Evolutionary conservation across 805 yeast species (phyloP).

Genomic region (Saccharomycodes ludwigii): DNA sequence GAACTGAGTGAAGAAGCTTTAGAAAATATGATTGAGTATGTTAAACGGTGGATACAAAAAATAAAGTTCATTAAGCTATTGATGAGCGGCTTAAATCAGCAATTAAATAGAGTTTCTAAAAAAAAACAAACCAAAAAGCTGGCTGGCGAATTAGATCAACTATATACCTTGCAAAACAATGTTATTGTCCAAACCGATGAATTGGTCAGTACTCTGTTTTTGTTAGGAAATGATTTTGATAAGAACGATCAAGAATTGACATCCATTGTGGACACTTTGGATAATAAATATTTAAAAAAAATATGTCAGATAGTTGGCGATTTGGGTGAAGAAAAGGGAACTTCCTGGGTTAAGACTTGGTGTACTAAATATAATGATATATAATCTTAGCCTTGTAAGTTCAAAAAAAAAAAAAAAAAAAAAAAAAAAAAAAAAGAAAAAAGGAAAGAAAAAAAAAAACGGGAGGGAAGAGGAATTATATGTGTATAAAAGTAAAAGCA

Average conservation of each 20-base stretch:
- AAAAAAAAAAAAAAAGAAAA: too few relatives aligned
- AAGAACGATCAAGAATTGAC: slow-evolving; percentile 26
- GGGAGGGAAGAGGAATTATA: too few relatives aligned
- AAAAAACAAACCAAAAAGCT: too few relatives aligned
- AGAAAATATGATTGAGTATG: slow-evolving; percentile 24
- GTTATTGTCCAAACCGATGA: slow-evolving; percentile 43
- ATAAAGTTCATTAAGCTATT: slow-evolving; percentile 43
- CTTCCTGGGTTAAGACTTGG: too few relatives aligned
- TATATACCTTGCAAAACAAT: slow-evolving; percentile 30
- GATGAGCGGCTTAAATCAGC: slow-evolving; percentile 14
- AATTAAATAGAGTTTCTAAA: background rate
- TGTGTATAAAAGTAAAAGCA: too few relatives aligned
- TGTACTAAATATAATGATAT: too few relatives aligned
- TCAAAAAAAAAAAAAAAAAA: too few relatives aligned
- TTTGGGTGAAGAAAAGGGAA: too few relatives aligned
- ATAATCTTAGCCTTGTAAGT: too few relatives aligned
- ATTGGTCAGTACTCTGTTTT: slow-evolving; percentile 43
- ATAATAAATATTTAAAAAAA: slow-evolving; percentile 14
- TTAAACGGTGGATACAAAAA: slow-evolving; percentile 33
- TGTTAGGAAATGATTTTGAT: slow-evolving; percentile 24
- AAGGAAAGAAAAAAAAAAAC: too few relatives aligned
- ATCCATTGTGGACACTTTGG: slow-evolving; percentile 16
- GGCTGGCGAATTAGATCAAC: slow-evolving; percentile 36
- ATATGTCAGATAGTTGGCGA: too few relatives aligned
- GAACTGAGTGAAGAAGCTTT: slow-evolving; percentile 22